Conservation (phyloP, 2,329 filamentous ascomycete genomes). For the Apiospora marii region DNA sequence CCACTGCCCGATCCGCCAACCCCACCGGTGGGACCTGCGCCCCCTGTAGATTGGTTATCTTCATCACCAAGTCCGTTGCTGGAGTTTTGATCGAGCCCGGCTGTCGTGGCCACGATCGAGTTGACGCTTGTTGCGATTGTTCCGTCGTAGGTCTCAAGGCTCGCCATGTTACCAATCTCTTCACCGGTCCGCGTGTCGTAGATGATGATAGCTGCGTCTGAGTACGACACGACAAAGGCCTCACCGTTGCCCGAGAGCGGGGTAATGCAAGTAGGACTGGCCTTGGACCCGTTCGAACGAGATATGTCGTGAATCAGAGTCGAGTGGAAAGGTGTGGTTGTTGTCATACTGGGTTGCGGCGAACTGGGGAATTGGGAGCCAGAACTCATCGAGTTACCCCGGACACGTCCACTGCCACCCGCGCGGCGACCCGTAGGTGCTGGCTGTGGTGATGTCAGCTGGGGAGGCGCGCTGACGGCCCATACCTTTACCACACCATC, state of each 20-base stretch:
- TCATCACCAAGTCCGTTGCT: constrained; percentile 72
- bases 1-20: constrained; percentile 72
- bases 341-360: constrained; percentile 87
- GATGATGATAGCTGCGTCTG: constrained; percentile 87
- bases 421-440: constrained; percentile 66
- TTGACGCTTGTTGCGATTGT: constrained; percentile 84
- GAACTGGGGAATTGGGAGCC: constrained; percentile 91
- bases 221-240: constrained; percentile 91
- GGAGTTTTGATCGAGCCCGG: constrained; percentile 77
- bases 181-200: constrained; percentile 94
- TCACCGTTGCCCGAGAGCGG: constrained; percentile 84
- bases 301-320: constrained; percentile 88
- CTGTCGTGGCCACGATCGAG: constrained; percentile 85
- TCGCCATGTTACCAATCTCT: constrained; percentile 91
- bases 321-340: constrained; percentile 85
- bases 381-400: constrained; percentile 92
- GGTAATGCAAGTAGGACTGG: constrained; percentile 91
- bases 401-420: constrained; percentile 72
- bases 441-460: constrained; percentile 81
- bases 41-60: constrained; percentile 62
- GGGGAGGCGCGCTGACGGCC: constrained; percentile 91
- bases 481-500: constrained; percentile 93
- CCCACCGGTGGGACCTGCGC: constrained; percentile 82
- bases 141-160: constrained; percentile 90
- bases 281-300: constrained; percentile 68